Evolutionary conservation across 305 asterid species (phyloP).

Genomic region (Fraxinus sp.): DNA sequence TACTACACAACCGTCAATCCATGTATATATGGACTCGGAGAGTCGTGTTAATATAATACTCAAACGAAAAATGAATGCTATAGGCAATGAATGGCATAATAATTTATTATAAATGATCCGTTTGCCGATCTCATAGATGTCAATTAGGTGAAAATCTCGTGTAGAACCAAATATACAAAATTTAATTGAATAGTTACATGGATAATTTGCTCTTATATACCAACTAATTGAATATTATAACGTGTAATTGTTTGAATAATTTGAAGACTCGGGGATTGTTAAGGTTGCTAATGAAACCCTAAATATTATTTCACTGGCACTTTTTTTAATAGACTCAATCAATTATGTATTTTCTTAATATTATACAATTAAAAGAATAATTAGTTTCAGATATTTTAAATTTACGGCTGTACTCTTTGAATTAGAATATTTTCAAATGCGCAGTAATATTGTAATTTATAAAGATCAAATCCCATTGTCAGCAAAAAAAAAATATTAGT

Average conservation of each 20-base stretch:
- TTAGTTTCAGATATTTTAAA: not conserved
- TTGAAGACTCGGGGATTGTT: too few species aligned
- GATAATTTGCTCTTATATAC: too few species aligned
- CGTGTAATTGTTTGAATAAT: not conserved
- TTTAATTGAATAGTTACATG: too few species aligned
- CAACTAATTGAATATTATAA: not conserved
- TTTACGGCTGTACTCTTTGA: not conserved
- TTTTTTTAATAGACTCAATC: too few species aligned
- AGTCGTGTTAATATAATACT: not conserved
- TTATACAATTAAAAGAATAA: not conserved
- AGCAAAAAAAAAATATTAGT: not conserved
- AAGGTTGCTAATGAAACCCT: not conserved
- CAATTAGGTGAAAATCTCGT: not conserved
- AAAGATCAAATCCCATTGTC: not conserved
- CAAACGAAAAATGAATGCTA: too few species aligned
- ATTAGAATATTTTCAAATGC: not conserved
- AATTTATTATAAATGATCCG: too few species aligned
- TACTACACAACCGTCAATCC: not conserved
- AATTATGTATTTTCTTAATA: not conserved
- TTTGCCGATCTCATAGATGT: not conserved
- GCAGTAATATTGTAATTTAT: not conserved
- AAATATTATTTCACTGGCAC: not conserved
- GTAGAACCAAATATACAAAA: not conserved
- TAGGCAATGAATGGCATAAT: not conserved
- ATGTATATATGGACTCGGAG: not conserved